Base-by-base conservation (phyloP, 768 basidiomycete species). In the Cystofilobasidium macerans region DNA sequence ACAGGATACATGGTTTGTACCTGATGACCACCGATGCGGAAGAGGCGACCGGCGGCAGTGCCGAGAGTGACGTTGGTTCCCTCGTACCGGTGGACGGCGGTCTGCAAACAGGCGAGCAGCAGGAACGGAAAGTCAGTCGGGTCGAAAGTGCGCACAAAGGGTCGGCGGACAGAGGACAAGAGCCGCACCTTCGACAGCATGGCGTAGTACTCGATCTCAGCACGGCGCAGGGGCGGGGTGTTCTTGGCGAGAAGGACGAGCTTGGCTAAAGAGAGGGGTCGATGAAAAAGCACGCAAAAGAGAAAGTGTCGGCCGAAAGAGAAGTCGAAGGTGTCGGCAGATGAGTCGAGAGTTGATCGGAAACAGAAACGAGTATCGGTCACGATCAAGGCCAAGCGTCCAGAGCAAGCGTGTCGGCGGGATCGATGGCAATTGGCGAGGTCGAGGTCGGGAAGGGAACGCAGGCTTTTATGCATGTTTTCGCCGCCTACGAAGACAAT, bases 21-120 rank as follows among this genome's bases (percentile, higher is more conserved):
- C n/a, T n/a, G n/a, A n/a, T n/a, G n/a, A n/a, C n/a, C 89, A 82
- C 94, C 93, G 69, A 98, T 94, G 72, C 93, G 91, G 89, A 97
- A 99, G 71, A 98, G 86, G 80, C 93, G 94, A 77, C 95, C 95
- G 67, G 95, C 93, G 78, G 95, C 95, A 59, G 95, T 99, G 66
- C 95, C 95, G 70, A 99, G 87, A 68, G 94, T 89, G 72, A 98
- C 91, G 77, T 99, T 99, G 70, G 92, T 92, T 70, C 95, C 95
- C 70, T 85, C 82, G 78, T 95, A 99, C 81, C 98, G 93, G 80
- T 98, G 95, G 64, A 98, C 94, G 65, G 88, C 85, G 64, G 95
- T 98, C 83, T 98, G 98, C 38, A 16, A 8, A 8, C 38, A 40
- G 9, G 71, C 90, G 94, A 76, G 40, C 43, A 26, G 43, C 9